Evolutionary conservation across 2,329 filamentous ascomycete species (phyloP).

Genomic region (Hypoxylon sp.): DNA sequence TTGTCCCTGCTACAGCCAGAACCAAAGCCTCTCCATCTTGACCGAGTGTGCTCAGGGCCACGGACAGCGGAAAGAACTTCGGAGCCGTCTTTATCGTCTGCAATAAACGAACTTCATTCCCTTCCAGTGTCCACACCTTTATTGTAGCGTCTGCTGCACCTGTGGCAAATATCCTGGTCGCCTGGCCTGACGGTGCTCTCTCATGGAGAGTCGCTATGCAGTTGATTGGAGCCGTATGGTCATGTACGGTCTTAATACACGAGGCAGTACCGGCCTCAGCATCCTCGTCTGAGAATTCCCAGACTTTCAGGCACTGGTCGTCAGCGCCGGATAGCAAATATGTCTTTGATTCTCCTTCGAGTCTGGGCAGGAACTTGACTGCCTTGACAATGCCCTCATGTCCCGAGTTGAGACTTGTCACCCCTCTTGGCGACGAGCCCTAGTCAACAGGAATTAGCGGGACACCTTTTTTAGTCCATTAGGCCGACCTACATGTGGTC

Average conservation of each 20-base stretch:
- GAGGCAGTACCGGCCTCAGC: slow-evolving; percentile 49
- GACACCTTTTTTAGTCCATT: background rate
- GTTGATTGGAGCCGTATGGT: slow-evolving; percentile 83
- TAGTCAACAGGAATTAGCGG: slow-evolving; percentile 27
- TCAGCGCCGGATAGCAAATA: slow-evolving; percentile 84
- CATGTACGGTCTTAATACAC: slow-evolving; percentile 68
- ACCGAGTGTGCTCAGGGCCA: slow-evolving; percentile 75
- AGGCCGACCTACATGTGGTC: slow-evolving; percentile 72
- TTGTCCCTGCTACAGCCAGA: slow-evolving; percentile 88
- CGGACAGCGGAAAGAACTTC: slow-evolving; percentile 83
- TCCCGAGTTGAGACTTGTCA: slow-evolving; percentile 76
- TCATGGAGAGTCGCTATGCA: slow-evolving; percentile 64
- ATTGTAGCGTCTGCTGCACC: slow-evolving; percentile 84
- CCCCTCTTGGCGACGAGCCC: slow-evolving; percentile 63
- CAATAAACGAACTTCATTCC: slow-evolving; percentile 63
- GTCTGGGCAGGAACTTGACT: slow-evolving; percentile 77
- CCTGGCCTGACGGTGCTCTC: slow-evolving; percentile 39
- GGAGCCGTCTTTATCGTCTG: slow-evolving; percentile 81
- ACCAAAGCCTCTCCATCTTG: slow-evolving; percentile 66
- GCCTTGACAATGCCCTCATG: slow-evolving; percentile 86
- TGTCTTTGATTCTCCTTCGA: slow-evolving; percentile 59
- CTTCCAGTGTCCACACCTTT: slow-evolving; percentile 75
- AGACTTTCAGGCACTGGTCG: slow-evolving; percentile 82
- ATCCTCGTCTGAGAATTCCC: slow-evolving; percentile 61
- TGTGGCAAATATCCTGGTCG: slow-evolving; percentile 70